Percentiles rank a stretch among this genome's conserved stretches.
phyloP scores from a whole-genome alignment of 1,284 basidiomycete genomes.

The Meira miltonrushii region DNA sequence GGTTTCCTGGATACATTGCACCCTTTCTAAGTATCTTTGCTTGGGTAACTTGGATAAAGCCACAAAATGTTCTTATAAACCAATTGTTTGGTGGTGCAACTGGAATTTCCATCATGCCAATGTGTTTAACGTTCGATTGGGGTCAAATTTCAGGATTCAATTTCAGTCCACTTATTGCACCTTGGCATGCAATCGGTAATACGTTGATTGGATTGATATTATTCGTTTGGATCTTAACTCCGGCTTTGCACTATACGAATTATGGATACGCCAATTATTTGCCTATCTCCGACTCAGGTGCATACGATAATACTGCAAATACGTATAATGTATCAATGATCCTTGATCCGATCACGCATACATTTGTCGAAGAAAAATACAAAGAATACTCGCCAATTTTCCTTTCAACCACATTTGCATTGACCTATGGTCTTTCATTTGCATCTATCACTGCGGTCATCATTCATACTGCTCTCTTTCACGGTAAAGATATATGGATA shows the following conservation, averaged over 20 bases:
- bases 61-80: conserved; percentile 41
- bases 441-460: conserved; percentile 66
- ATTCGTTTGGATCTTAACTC: conserved; percentile 36
- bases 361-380: conserved; percentile 29
- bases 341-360: conserved; percentile 19
- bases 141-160: conserved; percentile 29
- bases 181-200: conserved; percentile 37
- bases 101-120: conserved; percentile 34
- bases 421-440: conserved; percentile 51
- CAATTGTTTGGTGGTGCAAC: conserved; percentile 38
- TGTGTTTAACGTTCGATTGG: conserved; percentile 48
- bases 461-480: conserved; percentile 59
- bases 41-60: conserved; percentile 44
- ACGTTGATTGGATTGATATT: conserved; percentile 30
- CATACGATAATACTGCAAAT: conserved; percentile 34
- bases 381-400: conserved; percentile 41
- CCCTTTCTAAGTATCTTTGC: conserved; percentile 35
- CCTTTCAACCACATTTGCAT: conserved; percentile 57
- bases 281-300: conserved; percentile 16
- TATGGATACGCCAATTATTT: neutral
- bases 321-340: conserved; percentile 28
- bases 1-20: conserved; percentile 45
- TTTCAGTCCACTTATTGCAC: conserved; percentile 30
- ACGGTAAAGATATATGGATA: conserved; percentile 61
- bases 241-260: conserved; percentile 37